phyloP scores from a whole-genome alignment of 1,139 yeast genomes.

The Saccharomyces hybrid region DNA sequence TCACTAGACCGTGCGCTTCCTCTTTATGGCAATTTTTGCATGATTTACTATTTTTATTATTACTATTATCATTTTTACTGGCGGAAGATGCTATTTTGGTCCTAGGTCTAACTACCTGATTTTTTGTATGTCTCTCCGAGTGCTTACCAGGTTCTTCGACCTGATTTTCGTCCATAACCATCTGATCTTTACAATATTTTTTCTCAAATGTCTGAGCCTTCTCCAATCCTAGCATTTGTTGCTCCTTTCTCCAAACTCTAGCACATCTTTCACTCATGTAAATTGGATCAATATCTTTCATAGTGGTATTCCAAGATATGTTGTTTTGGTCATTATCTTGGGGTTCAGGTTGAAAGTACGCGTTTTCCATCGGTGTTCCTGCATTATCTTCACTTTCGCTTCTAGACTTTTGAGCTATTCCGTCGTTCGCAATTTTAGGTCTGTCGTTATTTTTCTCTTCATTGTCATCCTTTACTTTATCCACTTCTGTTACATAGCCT shows the following conservation, averaged over 20 bases:
- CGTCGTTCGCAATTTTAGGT: background rate
- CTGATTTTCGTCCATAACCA: background rate
- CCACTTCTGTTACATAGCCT: background rate
- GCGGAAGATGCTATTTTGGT: background rate
- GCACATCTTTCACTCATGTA: background rate
- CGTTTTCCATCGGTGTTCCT: background rate
- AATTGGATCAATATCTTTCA: background rate
- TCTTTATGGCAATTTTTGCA: background rate
- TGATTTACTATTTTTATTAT: background rate
- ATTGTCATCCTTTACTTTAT: background rate
- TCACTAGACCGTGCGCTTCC: background rate
- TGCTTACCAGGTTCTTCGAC: background rate
- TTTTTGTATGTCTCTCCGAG: background rate
- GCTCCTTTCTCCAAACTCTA: constrained; percentile 1
- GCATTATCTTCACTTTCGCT: background rate
- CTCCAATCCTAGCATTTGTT: background rate
- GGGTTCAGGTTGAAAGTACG: background rate
- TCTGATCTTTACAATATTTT: background rate
- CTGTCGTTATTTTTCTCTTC: background rate
- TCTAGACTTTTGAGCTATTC: background rate
- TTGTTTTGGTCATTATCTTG: background rate
- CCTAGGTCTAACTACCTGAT: background rate
- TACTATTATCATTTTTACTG: background rate
- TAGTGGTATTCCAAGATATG: background rate
- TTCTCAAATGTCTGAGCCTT: background rate